These are phyloP conservation scores for Rossbeevera mucosa DNA, from an alignment of 768 basidiomycete genomes.

Conservation along the genomic window DNA sequence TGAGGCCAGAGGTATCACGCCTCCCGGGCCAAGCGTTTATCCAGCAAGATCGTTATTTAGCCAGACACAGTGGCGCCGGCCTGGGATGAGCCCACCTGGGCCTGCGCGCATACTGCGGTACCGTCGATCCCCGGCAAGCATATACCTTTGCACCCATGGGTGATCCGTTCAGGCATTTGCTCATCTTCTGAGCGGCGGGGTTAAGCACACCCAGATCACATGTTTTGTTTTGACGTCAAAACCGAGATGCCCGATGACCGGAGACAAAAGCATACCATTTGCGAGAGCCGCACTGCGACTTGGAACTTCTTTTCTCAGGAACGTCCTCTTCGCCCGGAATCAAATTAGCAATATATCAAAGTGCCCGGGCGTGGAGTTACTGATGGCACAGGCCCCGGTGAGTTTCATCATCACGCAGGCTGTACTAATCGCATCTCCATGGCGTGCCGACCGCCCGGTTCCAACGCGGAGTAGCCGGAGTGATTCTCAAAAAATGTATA, in stretches of 20 bases:
- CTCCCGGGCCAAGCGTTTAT: too few relatives aligned
- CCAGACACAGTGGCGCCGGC: too few relatives aligned
- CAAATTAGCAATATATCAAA: constrained; percentile 48
- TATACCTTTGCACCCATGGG: constrained; percentile 89
- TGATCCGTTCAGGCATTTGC: constrained; percentile 73
- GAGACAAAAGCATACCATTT: constrained; percentile 36
- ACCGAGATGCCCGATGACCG: neutral
- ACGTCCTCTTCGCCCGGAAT: constrained; percentile 80
- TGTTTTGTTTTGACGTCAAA: constrained; percentile 37
- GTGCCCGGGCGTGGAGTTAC: neutral
- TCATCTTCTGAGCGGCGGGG: constrained; percentile 57
- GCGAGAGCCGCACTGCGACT: constrained; percentile 41
- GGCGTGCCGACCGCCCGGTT: neutral
- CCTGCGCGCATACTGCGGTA: constrained; percentile 76
- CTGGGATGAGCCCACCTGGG: too few relatives aligned
- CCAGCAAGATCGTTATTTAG: constrained; percentile 77
- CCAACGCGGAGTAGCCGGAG: constrained; percentile 50
- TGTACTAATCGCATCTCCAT: too few relatives aligned
- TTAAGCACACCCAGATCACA: constrained; percentile 53
- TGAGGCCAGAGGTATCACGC: too few relatives aligned
- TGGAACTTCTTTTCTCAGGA: constrained; percentile 69
- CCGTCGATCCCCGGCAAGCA: constrained; percentile 83
- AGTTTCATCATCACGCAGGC: too few relatives aligned
- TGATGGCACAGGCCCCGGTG: too few relatives aligned
- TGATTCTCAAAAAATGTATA: constrained; percentile 62